These are phyloP conservation scores for Phytophthora parvispora DNA, from an alignment of 352 stramenopile species.

Conservation along the genomic window DNA sequence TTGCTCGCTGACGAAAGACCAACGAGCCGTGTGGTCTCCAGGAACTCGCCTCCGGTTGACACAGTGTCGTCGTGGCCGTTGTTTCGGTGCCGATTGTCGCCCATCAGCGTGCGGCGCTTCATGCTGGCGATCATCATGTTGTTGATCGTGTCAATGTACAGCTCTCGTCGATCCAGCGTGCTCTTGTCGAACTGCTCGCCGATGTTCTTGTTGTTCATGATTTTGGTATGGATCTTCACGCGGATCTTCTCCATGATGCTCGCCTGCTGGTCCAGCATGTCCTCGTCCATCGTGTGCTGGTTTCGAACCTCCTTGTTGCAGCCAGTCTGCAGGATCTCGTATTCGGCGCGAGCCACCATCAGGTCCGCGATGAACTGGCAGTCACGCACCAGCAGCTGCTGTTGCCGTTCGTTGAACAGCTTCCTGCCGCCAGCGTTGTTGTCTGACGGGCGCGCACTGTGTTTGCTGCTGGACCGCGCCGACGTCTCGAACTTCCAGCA, in stretches of 20 bases:
- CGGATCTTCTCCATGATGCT: conserved; percentile 81
- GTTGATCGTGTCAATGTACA: conserved; percentile 83
- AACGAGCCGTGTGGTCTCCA: conserved; percentile 62
- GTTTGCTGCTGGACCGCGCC: conserved; percentile 64
- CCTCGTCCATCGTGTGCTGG: conserved; percentile 56
- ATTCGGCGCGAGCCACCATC: conserved; percentile 80
- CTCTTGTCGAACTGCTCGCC: conserved; percentile 90
- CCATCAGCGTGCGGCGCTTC: conserved; percentile 70
- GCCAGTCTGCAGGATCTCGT: conserved; percentile 73
- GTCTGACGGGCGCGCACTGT: conserved; percentile 40
- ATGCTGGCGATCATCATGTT: conserved; percentile 85
- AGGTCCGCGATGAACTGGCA: conserved; percentile 87
- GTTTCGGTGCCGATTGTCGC: conserved; percentile 21
- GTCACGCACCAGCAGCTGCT: conserved; percentile 81
- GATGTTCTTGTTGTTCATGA: conserved; percentile 93
- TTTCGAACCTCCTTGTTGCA: conserved; percentile 73
- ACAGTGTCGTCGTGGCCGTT: conserved; percentile 32
- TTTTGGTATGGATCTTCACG: conserved; percentile 84
- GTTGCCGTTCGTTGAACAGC: conserved; percentile 85
- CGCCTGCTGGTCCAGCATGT: conserved; percentile 75
- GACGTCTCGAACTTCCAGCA: conserved; percentile 93
- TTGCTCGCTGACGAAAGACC: conserved; percentile 24
- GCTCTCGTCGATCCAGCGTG: conserved; percentile 75
- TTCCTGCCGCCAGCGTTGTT: conserved; percentile 65
- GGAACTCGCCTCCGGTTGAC: conserved; percentile 39